Evolutionary conservation across 352 stramenopile genomes (phyloP), one percentile per base, ranked within the genome.

Genomic region (Phytophthora cactorum): DNA sequence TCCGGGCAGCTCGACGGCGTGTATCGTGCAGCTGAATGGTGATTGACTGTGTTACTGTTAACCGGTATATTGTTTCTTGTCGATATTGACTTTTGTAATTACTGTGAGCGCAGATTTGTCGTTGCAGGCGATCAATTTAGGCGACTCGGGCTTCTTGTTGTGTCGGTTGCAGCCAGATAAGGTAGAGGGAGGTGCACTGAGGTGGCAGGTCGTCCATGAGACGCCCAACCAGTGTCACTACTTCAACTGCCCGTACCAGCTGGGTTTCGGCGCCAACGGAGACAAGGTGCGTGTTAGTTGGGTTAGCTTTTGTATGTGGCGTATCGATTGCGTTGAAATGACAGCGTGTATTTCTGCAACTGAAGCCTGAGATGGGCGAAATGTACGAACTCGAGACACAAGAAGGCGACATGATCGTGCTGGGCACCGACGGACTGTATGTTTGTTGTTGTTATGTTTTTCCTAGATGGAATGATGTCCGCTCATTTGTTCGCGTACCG

Each of bases 191-290:
- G 68, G 56, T 11, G 32, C n/a, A 2, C 22, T 63, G 38, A 84
- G 78, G 57, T 96, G 90, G 71, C 86, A 87, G 43, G 74, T 98
- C 15, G 80, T 97, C 5, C 95, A 92, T 49, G 89, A 96, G 54
- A 95, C 93, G 10, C 85, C 88, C 38, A 93, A 97, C 68, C 96
- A 98, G 66, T 91, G 86, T 29, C 96, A 99, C 64, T 98, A 98
- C 75, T 99, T 98, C 75, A 98, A 99, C 74, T 99, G 96, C 67
- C 96, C 96, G 0, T 98, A 95, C 60, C 96, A 99, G 63, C 75
- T 99, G 11, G 96, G 91, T 8, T 82, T 80, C 59, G 70, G 63
- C 9, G 78, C 93, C 41, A 97, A 92, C 46, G 92, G 92, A 27
- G 96, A 99, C 75, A 74, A 88, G 74, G 88, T 94, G 45, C 17